Evolutionary conservation across 2,329 filamentous ascomycete species (phyloP), one percentile per base, ranked within the genome.

Genomic region (Rutstroemia sp.): DNA sequence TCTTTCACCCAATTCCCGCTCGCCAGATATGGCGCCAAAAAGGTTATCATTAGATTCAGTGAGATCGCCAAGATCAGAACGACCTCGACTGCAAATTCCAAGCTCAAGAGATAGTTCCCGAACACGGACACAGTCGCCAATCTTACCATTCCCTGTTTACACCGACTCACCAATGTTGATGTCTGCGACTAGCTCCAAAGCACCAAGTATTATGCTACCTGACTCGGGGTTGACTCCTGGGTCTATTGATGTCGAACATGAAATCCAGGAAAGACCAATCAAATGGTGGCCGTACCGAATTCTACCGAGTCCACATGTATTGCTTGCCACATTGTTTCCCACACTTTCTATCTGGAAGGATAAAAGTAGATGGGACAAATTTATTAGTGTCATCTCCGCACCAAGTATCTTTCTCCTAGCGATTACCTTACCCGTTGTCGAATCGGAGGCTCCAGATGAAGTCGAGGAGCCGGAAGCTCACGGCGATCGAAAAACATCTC

Each of bases 341-440:
- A 96, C 92, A 0, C 73, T 99, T 30, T 86, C 84, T 61, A 84
- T 80, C 25, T 99, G 92, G 90, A 76, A 72, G 45, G 82, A 87
- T 27, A 97, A 96, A 72, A 83, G 77, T n/a, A 71, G 87, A n/a
- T 90, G 86, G 83, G 92, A 92, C 65, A 91, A 88, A 67, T 73
- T 91, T 46, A 74, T 96, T 48, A 92, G 90, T 44, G 65, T 94
- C 10, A 78, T 95, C 39, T 92, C 92, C 7, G 86, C 90, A n/a
- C 89, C 92, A 1, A 95, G 88, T 64, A 90, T 99, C 39, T 89
- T 99, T 60, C 73, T 97, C 2, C 77, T 99, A 4, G 92, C 92
- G 0, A 83, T 94, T 48, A 99, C 94, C 0, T 72, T 99, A 4
- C 94, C 95, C 0, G 91, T 99, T 0, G 89, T 96, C 5, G 92